These are phyloP conservation scores for Populus hybrid DNA, from an alignment of 441 rosid species.

Conservation along the genomic window DNA sequence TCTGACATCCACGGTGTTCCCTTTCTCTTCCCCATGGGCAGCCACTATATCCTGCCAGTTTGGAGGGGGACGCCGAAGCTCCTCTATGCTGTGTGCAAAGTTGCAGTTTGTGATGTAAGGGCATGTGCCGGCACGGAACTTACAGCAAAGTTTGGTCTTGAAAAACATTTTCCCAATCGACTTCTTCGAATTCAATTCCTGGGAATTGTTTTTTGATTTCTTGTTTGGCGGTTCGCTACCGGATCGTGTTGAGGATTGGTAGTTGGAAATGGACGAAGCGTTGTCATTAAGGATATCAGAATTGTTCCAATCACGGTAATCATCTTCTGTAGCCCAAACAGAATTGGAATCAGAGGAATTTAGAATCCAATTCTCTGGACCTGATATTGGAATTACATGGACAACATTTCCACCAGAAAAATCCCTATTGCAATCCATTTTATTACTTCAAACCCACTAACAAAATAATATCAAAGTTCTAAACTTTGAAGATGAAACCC, in stretches of 20 bases:
- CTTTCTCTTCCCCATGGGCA: constrained; percentile 61
- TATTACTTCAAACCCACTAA: not conserved
- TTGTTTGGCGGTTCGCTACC: constrained; percentile 58
- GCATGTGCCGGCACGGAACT: constrained; percentile 77
- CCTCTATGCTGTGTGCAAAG: constrained; percentile 92
- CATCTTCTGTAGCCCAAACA: constrained; percentile 82
- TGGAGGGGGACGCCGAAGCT: constrained; percentile 90
- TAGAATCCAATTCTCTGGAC: constrained; percentile 49
- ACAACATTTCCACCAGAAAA: constrained; percentile 43
- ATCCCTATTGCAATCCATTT: constrained; percentile 58
- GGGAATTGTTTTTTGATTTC: constrained; percentile 49
- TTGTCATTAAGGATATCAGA: constrained; percentile 28
- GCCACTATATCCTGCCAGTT: constrained; percentile 97
- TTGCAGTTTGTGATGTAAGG: constrained; percentile 85
- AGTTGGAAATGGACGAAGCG: constrained; percentile 39
- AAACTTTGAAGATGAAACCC: constrained; percentile 19
- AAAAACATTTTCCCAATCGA: constrained; percentile 90
- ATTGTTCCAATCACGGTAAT: constrained; percentile 51
- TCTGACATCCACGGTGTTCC: constrained; percentile 29
- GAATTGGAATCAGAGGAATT: constrained; percentile 39
- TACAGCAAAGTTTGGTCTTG: constrained; percentile 90
- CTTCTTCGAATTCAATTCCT: constrained; percentile 47
- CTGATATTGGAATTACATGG: constrained; percentile 34
- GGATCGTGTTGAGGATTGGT: constrained; percentile 39
- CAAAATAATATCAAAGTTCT: not conserved